Conservation (phyloP, 495 filamentous ascomycete species). For the Jackrogersella multiformis region DNA sequence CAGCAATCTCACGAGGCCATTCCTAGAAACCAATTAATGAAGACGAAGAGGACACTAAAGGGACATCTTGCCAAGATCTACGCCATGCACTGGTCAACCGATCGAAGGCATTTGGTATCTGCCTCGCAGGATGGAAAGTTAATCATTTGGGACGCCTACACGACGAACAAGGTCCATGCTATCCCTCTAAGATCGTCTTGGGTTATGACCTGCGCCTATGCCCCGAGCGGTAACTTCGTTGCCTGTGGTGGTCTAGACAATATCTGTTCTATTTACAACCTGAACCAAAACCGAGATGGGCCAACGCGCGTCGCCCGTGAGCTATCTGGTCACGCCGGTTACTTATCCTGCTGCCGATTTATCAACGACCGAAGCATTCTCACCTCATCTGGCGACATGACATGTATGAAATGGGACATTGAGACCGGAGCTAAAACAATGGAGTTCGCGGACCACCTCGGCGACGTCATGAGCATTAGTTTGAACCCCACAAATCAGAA, state of each 20-base stretch:
- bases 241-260: constrained; percentile 98
- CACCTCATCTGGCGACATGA: constrained; percentile 99
- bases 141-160: constrained; percentile 99
- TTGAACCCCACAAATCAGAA: constrained; percentile 99
- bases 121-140: constrained; percentile 99
- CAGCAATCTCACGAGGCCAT: constrained; percentile 86
- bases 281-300: constrained; percentile 90
- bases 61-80: constrained; percentile 99
- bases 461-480: constrained; percentile 99
- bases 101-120: constrained; percentile 96
- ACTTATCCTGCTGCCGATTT: constrained; percentile 97
- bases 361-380: constrained; percentile 98
- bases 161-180: constrained; percentile 99
- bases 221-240: constrained; percentile 97
- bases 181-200: constrained; percentile 98
- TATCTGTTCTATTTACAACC: constrained; percentile 99
- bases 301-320: constrained; percentile 96
- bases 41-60: constrained; percentile 92
- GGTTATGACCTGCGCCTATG: constrained; percentile 99
- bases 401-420: constrained; percentile 99
- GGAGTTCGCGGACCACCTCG: constrained; percentile 97
- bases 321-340: constrained; percentile 95
- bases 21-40: constrained; percentile 90
- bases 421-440: constrained; percentile 97
- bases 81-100: constrained; percentile 99